Evolutionary conservation across 139 green algal genomes (phyloP).

Genomic region (Penium margaritaceum): DNA sequence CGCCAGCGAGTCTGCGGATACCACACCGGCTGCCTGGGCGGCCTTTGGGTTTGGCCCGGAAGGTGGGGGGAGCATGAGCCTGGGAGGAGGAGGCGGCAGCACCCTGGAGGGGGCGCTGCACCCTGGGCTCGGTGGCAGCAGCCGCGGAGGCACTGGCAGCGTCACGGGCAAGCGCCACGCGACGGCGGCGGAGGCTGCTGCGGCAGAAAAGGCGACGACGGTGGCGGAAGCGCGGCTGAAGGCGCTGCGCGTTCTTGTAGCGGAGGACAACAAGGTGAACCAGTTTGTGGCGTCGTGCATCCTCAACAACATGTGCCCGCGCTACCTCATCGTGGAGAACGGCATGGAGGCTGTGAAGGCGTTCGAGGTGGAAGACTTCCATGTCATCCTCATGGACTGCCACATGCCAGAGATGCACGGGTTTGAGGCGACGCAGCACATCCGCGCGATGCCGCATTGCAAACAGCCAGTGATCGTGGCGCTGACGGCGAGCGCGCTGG

Average conservation of each 20-base stretch:
- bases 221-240: neutral
- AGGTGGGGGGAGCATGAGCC: too few species aligned
- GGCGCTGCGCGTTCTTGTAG: slow-evolving; percentile 13
- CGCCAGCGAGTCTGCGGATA: too few species aligned
- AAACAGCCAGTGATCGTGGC: neutral
- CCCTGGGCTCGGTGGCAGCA: too few species aligned
- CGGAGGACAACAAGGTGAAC: slow-evolving; percentile 41
- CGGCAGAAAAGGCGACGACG: too few species aligned
- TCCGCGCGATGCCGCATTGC: neutral
- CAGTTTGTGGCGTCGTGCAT: slow-evolving; percentile 30
- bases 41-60: too few species aligned
- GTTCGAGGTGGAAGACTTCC: slow-evolving; percentile 5
- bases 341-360: slow-evolving; percentile 23
- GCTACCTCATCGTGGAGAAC: slow-evolving; percentile 32
- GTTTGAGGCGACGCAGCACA: neutral
- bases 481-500: neutral
- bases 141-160: too few species aligned
- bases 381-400: slow-evolving; percentile 33
- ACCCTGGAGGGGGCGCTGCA: too few species aligned
- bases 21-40: too few species aligned
- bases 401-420: slow-evolving; percentile 4
- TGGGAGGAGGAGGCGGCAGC: too few species aligned
- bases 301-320: slow-evolving; percentile 19
- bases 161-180: too few species aligned
- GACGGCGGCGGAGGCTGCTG: too few species aligned